These are phyloP conservation scores for Neonectria punicea DNA, from an alignment of 2,329 filamentous ascomycete genomes.

Conservation along the genomic window DNA sequence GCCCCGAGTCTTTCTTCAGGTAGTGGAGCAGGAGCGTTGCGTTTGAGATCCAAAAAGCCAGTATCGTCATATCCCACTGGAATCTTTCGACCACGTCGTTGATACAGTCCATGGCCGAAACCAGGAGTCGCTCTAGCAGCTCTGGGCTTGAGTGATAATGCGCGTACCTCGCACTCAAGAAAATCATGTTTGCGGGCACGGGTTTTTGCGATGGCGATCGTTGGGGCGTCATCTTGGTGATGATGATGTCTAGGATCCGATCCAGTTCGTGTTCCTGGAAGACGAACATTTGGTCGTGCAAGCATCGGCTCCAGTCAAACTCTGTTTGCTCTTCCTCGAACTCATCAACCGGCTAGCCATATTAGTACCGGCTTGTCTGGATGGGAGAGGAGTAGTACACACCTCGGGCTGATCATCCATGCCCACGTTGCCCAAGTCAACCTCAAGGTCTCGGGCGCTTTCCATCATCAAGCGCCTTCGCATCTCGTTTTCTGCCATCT, in stretches of 20 bases:
- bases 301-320: conserved; percentile 93
- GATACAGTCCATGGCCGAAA: conserved; percentile 93
- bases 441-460: conserved; percentile 94
- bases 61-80: conserved; percentile 99
- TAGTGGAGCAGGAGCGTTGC: conserved; percentile 96
- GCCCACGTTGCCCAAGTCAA: conserved; percentile 93
- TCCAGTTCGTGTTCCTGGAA: conserved; percentile 96
- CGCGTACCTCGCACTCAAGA: conserved; percentile 93
- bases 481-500: conserved; percentile 96
- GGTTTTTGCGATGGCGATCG: conserved; percentile 97
- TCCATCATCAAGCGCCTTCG: conserved; percentile 99
- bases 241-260: conserved; percentile 91
- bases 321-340: conserved; percentile 90
- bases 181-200: conserved; percentile 96
- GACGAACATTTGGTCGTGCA: conserved; percentile 99
- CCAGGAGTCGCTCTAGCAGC: conserved; percentile 81
- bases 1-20: conserved; percentile 89
- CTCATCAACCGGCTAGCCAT: conserved; percentile 74
- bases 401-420: conserved; percentile 96
- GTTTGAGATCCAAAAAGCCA: conserved; percentile 99
- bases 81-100: conserved; percentile 95
- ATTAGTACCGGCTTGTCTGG: conserved; percentile 10
- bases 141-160: conserved; percentile 94
- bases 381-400: conserved; percentile 40
- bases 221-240: conserved; percentile 98